Evolutionary conservation across 164 flowering plant species (phyloP).

Genomic region (Magnolia kwangsiensis): DNA sequence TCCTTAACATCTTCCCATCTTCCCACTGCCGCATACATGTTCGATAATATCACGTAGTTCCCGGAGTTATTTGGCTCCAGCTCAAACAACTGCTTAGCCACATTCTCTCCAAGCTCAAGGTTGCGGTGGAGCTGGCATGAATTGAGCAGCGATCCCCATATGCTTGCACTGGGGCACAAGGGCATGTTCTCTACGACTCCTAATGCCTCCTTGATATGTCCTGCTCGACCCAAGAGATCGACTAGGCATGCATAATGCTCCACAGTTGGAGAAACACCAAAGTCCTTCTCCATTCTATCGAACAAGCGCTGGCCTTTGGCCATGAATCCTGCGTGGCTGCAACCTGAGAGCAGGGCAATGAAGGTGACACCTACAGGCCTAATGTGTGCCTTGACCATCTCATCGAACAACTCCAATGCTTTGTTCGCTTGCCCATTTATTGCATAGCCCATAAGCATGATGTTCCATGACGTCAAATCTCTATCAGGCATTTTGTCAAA

Average conservation of each 20-base stretch:
- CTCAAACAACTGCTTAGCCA: slow-evolving; percentile 38
- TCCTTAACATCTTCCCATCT: slow-evolving; percentile 17
- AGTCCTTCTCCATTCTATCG: slow-evolving; percentile 30
- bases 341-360: slow-evolving; percentile 38
- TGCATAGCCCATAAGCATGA: slow-evolving; percentile 37
- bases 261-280: slow-evolving; percentile 23
- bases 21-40: slow-evolving; percentile 12
- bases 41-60: slow-evolving; percentile 18
- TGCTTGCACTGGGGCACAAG: slow-evolving; percentile 46
- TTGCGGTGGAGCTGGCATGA: slow-evolving; percentile 48
- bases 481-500: slow-evolving; percentile 24
- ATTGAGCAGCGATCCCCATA: slow-evolving; percentile 67
- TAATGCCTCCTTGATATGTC: slow-evolving; percentile 34
- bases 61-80: slow-evolving; percentile 10
- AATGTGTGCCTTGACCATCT: slow-evolving; percentile 28
- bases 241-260: slow-evolving; percentile 50
- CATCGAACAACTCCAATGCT: slow-evolving; percentile 27
- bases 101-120: slow-evolving; percentile 40
- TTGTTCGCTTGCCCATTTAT: slow-evolving; percentile 27
- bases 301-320: slow-evolving; percentile 29
- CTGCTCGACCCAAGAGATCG: slow-evolving; percentile 38
- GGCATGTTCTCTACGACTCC: slow-evolving; percentile 57
- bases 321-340: slow-evolving; percentile 37
- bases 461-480: slow-evolving; percentile 43
- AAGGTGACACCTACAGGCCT: slow-evolving; percentile 37